These are phyloP conservation scores for Boletus rubropictus DNA, from an alignment of 768 basidiomycete genomes.

Conservation along the genomic window DNA sequence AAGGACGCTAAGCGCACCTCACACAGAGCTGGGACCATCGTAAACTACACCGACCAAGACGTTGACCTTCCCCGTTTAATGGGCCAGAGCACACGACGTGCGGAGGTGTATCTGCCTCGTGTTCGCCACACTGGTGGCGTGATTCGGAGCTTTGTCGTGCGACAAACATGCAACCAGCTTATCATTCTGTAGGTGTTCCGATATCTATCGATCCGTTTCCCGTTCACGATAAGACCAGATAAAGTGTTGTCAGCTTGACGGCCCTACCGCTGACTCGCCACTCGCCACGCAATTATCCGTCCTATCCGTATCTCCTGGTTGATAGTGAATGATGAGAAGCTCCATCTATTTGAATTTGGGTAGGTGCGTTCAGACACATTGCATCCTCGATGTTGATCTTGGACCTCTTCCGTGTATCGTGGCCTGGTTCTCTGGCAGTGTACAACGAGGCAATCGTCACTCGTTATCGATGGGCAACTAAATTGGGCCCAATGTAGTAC, in stretches of 20 bases:
- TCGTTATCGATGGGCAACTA: constrained; percentile 14
- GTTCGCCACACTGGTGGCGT: constrained; percentile 19
- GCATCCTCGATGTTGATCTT: constrained; percentile 25
- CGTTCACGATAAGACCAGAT: constrained; percentile 16
- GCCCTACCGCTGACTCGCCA: not conserved
- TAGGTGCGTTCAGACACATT: constrained; percentile 18
- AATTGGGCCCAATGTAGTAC: constrained; percentile 13
- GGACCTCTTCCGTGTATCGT: constrained; percentile 15
- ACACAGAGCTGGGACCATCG: constrained; percentile 27
- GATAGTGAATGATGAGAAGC: constrained; percentile 19
- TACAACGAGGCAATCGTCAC: constrained; percentile 22
- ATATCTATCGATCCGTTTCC: constrained; percentile 7
- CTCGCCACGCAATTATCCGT: constrained; percentile 9
- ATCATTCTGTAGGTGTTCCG: constrained; percentile 1
- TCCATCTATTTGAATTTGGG: constrained; percentile 26
- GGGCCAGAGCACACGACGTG: constrained; percentile 7
- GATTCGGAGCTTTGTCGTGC: constrained; percentile 4
- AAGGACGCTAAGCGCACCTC: constrained; percentile 23
- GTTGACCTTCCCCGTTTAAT: constrained; percentile 7
- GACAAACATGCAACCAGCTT: constrained; percentile 2
- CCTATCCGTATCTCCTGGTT: constrained; percentile 11
- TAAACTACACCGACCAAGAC: constrained; percentile 11
- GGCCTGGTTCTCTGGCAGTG: constrained; percentile 17
- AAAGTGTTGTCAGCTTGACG: not conserved
- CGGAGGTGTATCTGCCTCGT: constrained; percentile 18